Conservation (phyloP, 345 rosid genomes). For the Eucalyptus pauciflora region DNA sequence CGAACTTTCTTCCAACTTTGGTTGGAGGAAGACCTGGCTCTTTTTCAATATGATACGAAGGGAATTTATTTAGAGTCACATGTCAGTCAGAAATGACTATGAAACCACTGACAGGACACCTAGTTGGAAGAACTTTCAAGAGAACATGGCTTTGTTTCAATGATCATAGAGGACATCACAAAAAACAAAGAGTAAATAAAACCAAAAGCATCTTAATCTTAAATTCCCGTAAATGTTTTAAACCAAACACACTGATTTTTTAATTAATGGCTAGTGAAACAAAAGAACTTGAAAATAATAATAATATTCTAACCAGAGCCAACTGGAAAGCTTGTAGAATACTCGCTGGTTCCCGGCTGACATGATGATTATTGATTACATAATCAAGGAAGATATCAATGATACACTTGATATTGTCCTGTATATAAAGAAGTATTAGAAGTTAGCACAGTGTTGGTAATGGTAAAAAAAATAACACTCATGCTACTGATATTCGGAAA, state of each 20-base stretch:
- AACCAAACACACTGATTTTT: neutral
- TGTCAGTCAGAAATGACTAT: neutral
- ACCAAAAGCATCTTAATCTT: neutral
- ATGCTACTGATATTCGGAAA: neutral
- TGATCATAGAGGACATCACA: neutral
- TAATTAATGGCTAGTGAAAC: neutral
- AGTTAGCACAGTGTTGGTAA: neutral
- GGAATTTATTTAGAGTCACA: neutral
- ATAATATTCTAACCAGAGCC: slow-evolving; percentile 47
- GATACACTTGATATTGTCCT: slow-evolving; percentile 57
- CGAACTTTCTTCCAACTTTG: neutral
- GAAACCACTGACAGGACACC: neutral
- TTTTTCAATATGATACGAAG: neutral
- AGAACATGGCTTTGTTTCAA: neutral
- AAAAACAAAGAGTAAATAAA: neutral
- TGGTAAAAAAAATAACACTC: neutral
- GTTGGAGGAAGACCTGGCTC: neutral
- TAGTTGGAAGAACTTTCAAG: neutral
- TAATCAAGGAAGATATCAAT: slow-evolving; percentile 54
- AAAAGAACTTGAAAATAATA: neutral
- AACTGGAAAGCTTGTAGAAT: slow-evolving; percentile 76
- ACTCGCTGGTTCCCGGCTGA: slow-evolving; percentile 41
- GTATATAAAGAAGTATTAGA: slow-evolving; percentile 10
- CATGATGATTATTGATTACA: slow-evolving; percentile 56
- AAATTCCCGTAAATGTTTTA: neutral